Percentiles rank a stretch among this genome's conserved stretches.
Evolutionary conservation across 2,329 filamentous ascomycete genomes (phyloP).

Genomic region (Orbilia brochopaga): DNA sequence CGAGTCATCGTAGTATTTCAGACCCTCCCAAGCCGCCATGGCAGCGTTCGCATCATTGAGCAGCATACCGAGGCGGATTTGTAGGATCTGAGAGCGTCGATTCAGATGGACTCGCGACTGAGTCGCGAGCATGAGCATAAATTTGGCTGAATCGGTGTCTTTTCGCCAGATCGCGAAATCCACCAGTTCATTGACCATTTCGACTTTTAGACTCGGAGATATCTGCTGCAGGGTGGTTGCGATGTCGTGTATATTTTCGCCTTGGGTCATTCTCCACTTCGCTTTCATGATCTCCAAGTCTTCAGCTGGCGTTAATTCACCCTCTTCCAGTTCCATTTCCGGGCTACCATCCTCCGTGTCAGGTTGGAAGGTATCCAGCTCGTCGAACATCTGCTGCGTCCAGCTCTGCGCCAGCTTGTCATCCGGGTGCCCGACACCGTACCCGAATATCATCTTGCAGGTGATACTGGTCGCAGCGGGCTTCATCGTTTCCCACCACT

Average conservation of each 20-base stretch:
- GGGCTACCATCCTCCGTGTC: neutral
- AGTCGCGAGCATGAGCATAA: constrained; percentile 71
- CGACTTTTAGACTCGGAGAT: constrained; percentile 70
- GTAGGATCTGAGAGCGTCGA: constrained; percentile 72
- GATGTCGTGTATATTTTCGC: constrained; percentile 36
- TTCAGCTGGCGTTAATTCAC: constrained; percentile 20
- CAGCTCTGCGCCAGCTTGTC: constrained; percentile 29
- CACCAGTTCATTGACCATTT: constrained; percentile 78
- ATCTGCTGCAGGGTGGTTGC: constrained; percentile 68
- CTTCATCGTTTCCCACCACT: constrained; percentile 46
- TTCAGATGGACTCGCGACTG: constrained; percentile 72
- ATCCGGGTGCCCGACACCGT: constrained; percentile 35
- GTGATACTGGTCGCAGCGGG: constrained; percentile 23
- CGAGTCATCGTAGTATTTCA: constrained; percentile 57
- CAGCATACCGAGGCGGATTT: constrained; percentile 77
- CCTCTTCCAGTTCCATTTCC: neutral
- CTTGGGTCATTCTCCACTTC: constrained; percentile 44
- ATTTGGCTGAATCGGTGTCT: constrained; percentile 74
- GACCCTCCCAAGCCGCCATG: constrained; percentile 68
- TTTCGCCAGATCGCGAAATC: constrained; percentile 72
- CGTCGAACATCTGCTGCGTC: constrained; percentile 36
- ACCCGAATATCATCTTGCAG: constrained; percentile 45
- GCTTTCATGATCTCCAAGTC: constrained; percentile 37
- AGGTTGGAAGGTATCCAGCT: constrained; percentile 27
- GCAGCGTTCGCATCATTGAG: constrained; percentile 75